phyloP scores from a whole-genome alignment of 192 early-diverging fungal species.

The Kappamyces sp. region DNA sequence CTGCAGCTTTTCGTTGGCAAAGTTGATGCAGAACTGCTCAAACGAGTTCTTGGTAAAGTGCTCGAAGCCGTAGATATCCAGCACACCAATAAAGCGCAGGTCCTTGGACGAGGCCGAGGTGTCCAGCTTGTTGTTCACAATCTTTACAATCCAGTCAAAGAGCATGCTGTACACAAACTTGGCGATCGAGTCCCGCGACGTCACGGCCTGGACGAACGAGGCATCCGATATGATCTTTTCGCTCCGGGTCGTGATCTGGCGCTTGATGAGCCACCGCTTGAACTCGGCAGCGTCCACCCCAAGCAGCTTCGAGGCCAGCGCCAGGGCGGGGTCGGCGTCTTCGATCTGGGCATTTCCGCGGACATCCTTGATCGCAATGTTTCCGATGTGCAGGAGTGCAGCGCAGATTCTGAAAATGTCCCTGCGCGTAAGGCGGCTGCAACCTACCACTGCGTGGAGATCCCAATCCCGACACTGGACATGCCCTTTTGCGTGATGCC shows the following conservation, averaged over 20 bases:
- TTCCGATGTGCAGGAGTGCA: slow-evolving; percentile 90
- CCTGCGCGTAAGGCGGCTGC: slow-evolving; percentile 16
- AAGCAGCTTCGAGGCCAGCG: slow-evolving; percentile 65
- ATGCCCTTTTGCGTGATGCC: slow-evolving; percentile 79
- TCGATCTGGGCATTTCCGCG: slow-evolving; percentile 62
- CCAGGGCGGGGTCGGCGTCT: slow-evolving; percentile 71
- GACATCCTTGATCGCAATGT: slow-evolving; percentile 78
- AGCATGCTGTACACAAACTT: slow-evolving; percentile 95
- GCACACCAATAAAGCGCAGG: slow-evolving; percentile 86
- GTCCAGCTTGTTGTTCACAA: slow-evolving; percentile 76
- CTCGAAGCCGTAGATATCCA: slow-evolving; percentile 99
- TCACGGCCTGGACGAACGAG: slow-evolving; percentile 63
- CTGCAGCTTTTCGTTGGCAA: slow-evolving; percentile 95
- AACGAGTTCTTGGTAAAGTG: slow-evolving; percentile 99
- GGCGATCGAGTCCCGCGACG: slow-evolving; percentile 88
- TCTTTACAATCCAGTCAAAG: slow-evolving; percentile 93
- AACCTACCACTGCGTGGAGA: slow-evolving; percentile 69
- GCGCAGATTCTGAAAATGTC: slow-evolving; percentile 86
- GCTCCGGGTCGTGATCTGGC: slow-evolving; percentile 81
- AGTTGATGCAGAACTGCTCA: slow-evolving; percentile 97
- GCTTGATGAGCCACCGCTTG: slow-evolving; percentile 91
- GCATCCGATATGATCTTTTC: slow-evolving; percentile 88
- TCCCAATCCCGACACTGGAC: slow-evolving; percentile 77
- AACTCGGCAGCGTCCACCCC: slow-evolving; percentile 75
- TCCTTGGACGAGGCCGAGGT: slow-evolving; percentile 40